These are phyloP conservation scores for Venturia carpophila DNA, from an alignment of 2,329 filamentous ascomycete species.

Conservation along the genomic window DNA sequence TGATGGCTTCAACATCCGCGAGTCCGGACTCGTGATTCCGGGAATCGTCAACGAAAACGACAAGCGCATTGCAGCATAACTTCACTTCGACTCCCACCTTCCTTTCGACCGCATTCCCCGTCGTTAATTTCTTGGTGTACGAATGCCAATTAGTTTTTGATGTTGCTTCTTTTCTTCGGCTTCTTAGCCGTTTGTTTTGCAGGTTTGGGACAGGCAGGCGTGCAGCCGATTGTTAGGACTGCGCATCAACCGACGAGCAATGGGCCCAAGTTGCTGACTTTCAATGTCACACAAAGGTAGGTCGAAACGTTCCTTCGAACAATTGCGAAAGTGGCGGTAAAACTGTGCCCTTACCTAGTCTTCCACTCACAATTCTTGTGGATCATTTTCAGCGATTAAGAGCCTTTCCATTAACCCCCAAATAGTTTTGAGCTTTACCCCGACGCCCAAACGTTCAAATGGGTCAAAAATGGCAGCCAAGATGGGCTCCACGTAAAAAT, in stretches of 20 bases:
- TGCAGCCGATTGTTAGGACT: conserved; percentile 30
- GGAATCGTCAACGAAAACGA: background rate
- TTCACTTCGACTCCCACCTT: background rate
- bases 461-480: background rate
- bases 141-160: background rate
- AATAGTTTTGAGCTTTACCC: conserved; percentile 1
- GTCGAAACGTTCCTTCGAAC: background rate
- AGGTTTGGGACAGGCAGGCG: background rate
- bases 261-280: conserved; percentile 50
- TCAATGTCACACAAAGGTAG: conserved; percentile 46
- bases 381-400: conserved; percentile 36
- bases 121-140: background rate
- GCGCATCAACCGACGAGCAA: conserved; percentile 49
- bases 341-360: too few species aligned
- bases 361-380: conserved; percentile 26
- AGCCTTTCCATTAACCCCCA: conserved; percentile 27
- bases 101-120: background rate
- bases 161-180: conserved; percentile 8
- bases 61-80: background rate
- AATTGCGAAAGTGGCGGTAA: too few species aligned
- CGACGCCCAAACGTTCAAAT: background rate
- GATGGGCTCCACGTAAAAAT: conserved; percentile 10
- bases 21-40: background rate
- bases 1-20: background rate
- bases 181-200: background rate